Percentiles rank a stretch among this genome's conserved stretches.
Conservation (phyloP, 2,329 filamentous ascomycete genomes). For the Epichloe scottii region DNA sequence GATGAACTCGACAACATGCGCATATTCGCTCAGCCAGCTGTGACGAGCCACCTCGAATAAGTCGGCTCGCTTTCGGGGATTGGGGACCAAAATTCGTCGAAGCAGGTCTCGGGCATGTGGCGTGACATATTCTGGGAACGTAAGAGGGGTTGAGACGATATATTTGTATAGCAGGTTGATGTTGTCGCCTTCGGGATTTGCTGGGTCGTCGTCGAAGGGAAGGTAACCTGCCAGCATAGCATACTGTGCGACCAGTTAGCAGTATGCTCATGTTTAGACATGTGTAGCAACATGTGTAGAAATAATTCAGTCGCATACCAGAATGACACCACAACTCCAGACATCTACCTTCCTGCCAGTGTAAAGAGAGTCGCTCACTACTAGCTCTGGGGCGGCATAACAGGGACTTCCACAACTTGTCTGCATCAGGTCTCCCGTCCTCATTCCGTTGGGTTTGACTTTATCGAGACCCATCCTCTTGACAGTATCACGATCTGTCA, state of each 20-base stretch:
- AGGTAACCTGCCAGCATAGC: conserved; percentile 97
- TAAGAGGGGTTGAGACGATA: conserved; percentile 91
- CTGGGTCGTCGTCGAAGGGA: conserved; percentile 95
- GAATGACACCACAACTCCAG: conserved; percentile 96
- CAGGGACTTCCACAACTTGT: conserved; percentile 97
- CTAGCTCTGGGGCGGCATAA: conserved; percentile 91
- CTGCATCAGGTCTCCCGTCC: conserved; percentile 93
- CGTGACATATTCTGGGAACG: conserved; percentile 97
- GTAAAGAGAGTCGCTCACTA: conserved; percentile 94
- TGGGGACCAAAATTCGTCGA: conserved; percentile 85
- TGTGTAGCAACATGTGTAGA: too few species aligned
- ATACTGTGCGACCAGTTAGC: conserved; percentile 50
- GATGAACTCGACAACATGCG: conserved; percentile 93
- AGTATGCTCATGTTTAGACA: too few species aligned
- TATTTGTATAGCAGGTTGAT: conserved; percentile 99
- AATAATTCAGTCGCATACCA: conserved; percentile 48
- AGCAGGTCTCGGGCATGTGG: conserved; percentile 89
- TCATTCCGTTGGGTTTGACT: conserved; percentile 57
- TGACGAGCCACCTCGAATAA: conserved; percentile 94
- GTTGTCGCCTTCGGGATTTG: conserved; percentile 96
- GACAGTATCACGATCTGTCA: conserved; percentile 79
- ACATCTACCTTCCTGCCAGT: conserved; percentile 97
- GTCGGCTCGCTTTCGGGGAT: conserved; percentile 87
- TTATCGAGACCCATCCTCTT: conserved; percentile 78
- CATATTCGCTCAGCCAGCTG: conserved; percentile 95